Base-by-base conservation (phyloP, 345 rosid species). In the Lepidium didymum region DNA sequence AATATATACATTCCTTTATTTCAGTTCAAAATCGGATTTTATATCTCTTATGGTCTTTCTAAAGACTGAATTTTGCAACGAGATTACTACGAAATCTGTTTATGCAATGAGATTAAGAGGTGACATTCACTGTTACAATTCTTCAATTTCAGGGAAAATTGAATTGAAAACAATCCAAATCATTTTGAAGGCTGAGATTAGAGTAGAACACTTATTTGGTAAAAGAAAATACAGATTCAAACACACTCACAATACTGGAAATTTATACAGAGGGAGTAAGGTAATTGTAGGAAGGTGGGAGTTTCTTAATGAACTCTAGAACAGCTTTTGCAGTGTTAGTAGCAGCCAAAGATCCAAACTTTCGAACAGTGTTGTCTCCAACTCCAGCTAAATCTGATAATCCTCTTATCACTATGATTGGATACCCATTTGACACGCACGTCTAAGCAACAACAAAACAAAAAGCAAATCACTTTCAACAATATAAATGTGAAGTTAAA, bases 381-480 rank as follows among this genome's bases (percentile, higher is more conserved):
- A 41, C 79, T 67, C 81, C 86, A 3, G 87, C 86, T 56, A 83
- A 62, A 69, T 81, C 82, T 50, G 87, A 83, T 36, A 77, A 50
- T 8, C 82, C 82, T 55, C 86, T 36, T 16, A 81, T 78, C 1
- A 84, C 82, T 0, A 86, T 82, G 62, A 71, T 60, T 0, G 81
- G 82, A 23, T 46, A 71, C 4, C 86, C 85, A 66, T 82, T 86
- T 55, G 88, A 86, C 63, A 74, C 55, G 58, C 86, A 72, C 31
- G 85, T 80, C 83, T 82, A 80, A 10, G 50, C 33, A 49, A 67
- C 33, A 29, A 7, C 29, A 29, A 19, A 64, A 51, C 18, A n/a
- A 9, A 2, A 43, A 70, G 1, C n/a, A 21, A 11, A 61, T 35
- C 27, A 11, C 59, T 35, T 49, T 18, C n/a, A 19, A 27, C 19